Percentiles rank a stretch among this genome's conserved stretches.
Evolutionary conservation across 805 yeast species (phyloP).

Genomic region (Suhomyces vadensis): DNA sequence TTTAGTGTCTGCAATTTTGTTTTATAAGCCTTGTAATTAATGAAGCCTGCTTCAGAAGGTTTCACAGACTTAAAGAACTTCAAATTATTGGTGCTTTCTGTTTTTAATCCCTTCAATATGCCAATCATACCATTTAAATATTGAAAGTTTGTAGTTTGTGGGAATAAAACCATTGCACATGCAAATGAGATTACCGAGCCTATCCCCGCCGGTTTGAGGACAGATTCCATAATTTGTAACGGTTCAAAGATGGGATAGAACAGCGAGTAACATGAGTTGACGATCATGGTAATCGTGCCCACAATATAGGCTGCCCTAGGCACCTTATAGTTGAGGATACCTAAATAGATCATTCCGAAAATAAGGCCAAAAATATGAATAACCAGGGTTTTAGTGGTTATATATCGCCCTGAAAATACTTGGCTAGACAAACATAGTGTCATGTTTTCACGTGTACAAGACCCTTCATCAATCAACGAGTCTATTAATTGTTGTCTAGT

Average conservation of each 20-base stretch:
- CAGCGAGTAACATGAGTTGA: slow-evolving; percentile 26
- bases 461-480: slow-evolving; percentile 24
- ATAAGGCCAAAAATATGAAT: slow-evolving; percentile 25
- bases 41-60: slow-evolving; percentile 27
- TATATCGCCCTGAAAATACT: slow-evolving; percentile 28
- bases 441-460: slow-evolving; percentile 23
- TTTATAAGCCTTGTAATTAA: slow-evolving; percentile 21
- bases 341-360: slow-evolving; percentile 23
- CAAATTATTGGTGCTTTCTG: slow-evolving; percentile 20
- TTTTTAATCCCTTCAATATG: slow-evolving; percentile 15
- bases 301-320: slow-evolving; percentile 19
- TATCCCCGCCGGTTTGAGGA: slow-evolving; percentile 28
- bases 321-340: slow-evolving; percentile 13
- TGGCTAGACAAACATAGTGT: slow-evolving; percentile 19
- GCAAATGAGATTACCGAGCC: slow-evolving; percentile 23
- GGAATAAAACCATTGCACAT: slow-evolving; percentile 24
- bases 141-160: slow-evolving; percentile 26
- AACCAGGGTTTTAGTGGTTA: slow-evolving; percentile 24
- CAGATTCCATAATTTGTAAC: slow-evolving; percentile 15
- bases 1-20: slow-evolving; percentile 21
- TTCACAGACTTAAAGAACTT: slow-evolving; percentile 25
- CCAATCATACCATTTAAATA: slow-evolving; percentile 20
- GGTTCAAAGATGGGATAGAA: slow-evolving; percentile 31
- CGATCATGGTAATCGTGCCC: slow-evolving; percentile 23
- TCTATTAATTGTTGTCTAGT: slow-evolving; percentile 18